Conservation (phyloP, 2,329 filamentous ascomycete species). For the Beauveria pseudobassiana region DNA sequence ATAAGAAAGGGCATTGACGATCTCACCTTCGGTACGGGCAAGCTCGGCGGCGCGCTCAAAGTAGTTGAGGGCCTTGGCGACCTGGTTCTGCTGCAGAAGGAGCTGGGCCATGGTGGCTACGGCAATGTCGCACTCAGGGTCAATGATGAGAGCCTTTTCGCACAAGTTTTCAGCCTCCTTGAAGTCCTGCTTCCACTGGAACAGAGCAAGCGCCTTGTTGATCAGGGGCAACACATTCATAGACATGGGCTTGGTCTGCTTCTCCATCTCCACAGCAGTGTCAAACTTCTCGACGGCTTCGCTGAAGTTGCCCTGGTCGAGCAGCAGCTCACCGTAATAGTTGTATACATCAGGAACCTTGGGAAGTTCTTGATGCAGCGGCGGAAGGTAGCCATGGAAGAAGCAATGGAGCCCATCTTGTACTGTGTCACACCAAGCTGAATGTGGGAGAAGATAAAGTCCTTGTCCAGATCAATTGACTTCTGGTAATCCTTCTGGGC, state of each 20-base stretch:
- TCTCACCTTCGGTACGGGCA: constrained; percentile 87
- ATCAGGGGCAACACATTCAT: constrained; percentile 98
- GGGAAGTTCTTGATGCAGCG: constrained; percentile 96
- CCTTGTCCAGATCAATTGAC: constrained; percentile 90
- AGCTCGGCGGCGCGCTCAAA: constrained; percentile 95
- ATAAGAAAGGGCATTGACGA: constrained; percentile 92
- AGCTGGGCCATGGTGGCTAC: constrained; percentile 98
- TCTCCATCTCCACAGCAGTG: constrained; percentile 97
- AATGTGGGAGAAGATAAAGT: constrained; percentile 99
- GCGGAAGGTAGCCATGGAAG: constrained; percentile 96
- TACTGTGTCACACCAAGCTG: constrained; percentile 98
- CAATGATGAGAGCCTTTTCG: constrained; percentile 94
- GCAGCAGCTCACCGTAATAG: constrained; percentile 94
- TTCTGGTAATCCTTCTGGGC: constrained; percentile 99
- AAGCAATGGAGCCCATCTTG: constrained; percentile 98
- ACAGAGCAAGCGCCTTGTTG: constrained; percentile 94
- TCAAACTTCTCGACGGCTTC: constrained; percentile 98
- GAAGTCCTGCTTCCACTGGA: constrained; percentile 98
- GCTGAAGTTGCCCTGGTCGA: constrained; percentile 92
- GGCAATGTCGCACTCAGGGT: constrained; percentile 97
- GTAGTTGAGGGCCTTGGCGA: constrained; percentile 89
- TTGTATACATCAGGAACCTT: constrained; percentile 98
- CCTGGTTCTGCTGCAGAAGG: constrained; percentile 94
- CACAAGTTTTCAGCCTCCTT: constrained; percentile 90
- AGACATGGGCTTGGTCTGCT: constrained; percentile 81